Conservation (phyloP, 371 early-diverging fungal species). For the Mucor ambiguus region DNA sequence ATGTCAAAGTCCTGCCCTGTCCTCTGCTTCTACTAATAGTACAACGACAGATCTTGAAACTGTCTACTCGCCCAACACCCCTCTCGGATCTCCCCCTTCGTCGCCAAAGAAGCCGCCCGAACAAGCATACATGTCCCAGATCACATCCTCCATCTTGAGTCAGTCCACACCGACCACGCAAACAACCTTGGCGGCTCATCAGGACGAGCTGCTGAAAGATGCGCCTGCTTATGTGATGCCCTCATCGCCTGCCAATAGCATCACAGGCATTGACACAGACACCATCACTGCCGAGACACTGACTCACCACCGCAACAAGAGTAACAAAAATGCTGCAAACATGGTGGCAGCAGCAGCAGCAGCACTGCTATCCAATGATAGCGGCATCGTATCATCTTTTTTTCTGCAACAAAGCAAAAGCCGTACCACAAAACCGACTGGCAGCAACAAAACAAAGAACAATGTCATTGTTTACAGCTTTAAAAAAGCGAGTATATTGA, state of each 20-base stretch:
- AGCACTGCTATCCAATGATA: conserved; percentile 12
- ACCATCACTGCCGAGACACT: neutral
- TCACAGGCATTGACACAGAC: conserved; percentile 2
- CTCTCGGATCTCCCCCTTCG: conserved; percentile 12
- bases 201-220: conserved; percentile 7
- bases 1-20: neutral
- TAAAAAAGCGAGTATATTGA: conserved; percentile 31
- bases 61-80: conserved; percentile 16
- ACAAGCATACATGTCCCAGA: conserved; percentile 10
- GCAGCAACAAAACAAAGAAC: conserved; percentile 7
- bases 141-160: conserved; percentile 20
- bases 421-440: neutral
- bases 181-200: conserved; percentile 12
- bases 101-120: conserved; percentile 15
- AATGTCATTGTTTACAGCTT: conserved; percentile 30
- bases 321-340: neutral
- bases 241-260: conserved; percentile 11
- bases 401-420: neutral
- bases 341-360: conserved; percentile 18
- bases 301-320: neutral
- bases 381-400: conserved; percentile 16
- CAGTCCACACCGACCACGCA: conserved; percentile 24
- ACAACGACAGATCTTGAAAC: conserved; percentile 1
- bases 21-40: conserved; percentile 6
- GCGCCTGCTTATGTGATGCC: neutral